phyloP scores from a whole-genome alignment of 2,329 filamentous ascomycete genomes.

The Trichothecium roseum region DNA sequence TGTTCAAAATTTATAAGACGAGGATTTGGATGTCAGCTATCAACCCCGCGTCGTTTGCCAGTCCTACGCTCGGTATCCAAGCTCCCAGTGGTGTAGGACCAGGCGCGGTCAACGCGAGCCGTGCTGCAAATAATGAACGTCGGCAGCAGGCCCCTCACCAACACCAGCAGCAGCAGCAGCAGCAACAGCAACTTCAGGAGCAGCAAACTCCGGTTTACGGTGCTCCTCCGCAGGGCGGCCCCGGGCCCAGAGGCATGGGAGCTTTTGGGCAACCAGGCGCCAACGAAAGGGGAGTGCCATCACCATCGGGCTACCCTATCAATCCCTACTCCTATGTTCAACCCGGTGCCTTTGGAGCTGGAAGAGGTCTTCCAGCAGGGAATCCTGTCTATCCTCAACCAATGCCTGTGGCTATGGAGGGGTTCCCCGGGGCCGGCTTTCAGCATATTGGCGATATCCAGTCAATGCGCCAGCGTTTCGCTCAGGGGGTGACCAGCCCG shows the following conservation, averaged over 20 bases:
- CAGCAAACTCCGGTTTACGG: not conserved
- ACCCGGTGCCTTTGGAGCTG: slow-evolving; percentile 20
- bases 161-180: slow-evolving; percentile 18
- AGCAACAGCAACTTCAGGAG: slow-evolving; percentile 12
- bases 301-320: slow-evolving; percentile 20
- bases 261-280: slow-evolving; percentile 22
- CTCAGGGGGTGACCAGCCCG: slow-evolving; percentile 24
- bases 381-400: slow-evolving; percentile 18
- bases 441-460: slow-evolving; percentile 33
- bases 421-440: slow-evolving; percentile 16
- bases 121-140: slow-evolving; percentile 34
- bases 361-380: slow-evolving; percentile 9
- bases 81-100: slow-evolving; percentile 57
- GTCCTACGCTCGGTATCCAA: slow-evolving; percentile 61
- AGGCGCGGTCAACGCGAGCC: slow-evolving; percentile 50
- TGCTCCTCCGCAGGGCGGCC: not conserved
- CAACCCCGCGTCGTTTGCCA: slow-evolving; percentile 91
- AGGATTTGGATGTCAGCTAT: slow-evolving; percentile 99
- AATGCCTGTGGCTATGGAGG: slow-evolving; percentile 17
- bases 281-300: not conserved
- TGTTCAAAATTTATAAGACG: slow-evolving; percentile 99
- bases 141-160: slow-evolving; percentile 30
- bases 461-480: slow-evolving; percentile 35
- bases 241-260: no score
- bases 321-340: slow-evolving; percentile 24